Evolutionary conservation across 148 eudicot species (phyloP), one percentile per base, ranked within the genome.

Genomic region (Rheum nobile): DNA sequence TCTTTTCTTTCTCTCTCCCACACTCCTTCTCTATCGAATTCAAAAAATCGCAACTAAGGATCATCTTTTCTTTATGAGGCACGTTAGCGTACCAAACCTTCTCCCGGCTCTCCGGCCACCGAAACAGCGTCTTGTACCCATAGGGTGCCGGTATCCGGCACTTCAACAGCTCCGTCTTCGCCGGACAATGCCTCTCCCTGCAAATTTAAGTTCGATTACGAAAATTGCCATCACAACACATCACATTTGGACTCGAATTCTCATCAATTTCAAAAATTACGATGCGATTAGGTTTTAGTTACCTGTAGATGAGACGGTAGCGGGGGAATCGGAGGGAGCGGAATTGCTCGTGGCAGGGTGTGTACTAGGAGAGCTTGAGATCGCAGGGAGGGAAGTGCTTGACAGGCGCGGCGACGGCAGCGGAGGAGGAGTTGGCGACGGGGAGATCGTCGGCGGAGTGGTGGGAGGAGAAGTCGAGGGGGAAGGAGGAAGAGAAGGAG

Each of bases 261-360:
- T 9, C 11, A 10, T 42, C 46, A 11, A 42, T 42, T 42, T 42
- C 46, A 42, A 12, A 11, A 42, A 9, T 42, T 12, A 48, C 8
- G 55, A 48, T 48, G n/a, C 22, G 55, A 48, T 17, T n/a, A 7
- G 22, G 46, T 12, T 42, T 48, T 48, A 4, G 22, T 48, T 48
- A 48, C 1, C 96, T 72, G 65, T 91, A 89, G 13, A 82, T 43
- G 13, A 87, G 77, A 71, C 78, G 71, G 1, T 77, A 80, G 12
- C 97, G 61, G 1, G 86, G 81, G 81, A 93, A 93, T 10, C 52
- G 71, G 38, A 91, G 68, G 54, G 98, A 90, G 12, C 98, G 79
- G 0, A 75, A 35, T n/a, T 71, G 82, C 77, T 93, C 90, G 72
- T 91, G 86, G 75, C 98, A 93, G 0, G 98, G 98, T 0, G 97